Conservation (phyloP, 1,139 yeast genomes). For the Scheffersomyces illinoinensis region DNA sequence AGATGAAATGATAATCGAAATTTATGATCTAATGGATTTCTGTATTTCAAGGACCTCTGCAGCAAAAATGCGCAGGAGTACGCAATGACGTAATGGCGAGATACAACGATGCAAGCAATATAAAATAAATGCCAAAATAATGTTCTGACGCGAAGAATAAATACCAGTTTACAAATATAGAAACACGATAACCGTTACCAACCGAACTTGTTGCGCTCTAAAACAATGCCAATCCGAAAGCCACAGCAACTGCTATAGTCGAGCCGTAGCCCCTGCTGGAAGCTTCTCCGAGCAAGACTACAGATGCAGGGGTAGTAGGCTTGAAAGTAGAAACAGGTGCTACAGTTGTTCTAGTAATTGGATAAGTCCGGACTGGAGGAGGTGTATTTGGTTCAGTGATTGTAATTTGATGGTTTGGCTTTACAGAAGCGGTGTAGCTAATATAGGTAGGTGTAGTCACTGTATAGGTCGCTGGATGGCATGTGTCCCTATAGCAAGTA, state of each 20-base stretch:
- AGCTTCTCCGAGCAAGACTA: neutral
- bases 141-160: neutral
- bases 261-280: neutral
- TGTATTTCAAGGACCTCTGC: neutral
- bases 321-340: neutral
- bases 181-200: neutral
- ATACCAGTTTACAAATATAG: neutral
- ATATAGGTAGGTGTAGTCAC: conserved; percentile 15
- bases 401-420: neutral
- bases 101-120: neutral
- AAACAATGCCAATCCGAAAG: neutral
- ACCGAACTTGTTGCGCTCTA: neutral
- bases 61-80: neutral
- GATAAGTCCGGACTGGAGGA: neutral
- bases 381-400: neutral
- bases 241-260: neutral
- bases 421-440: conserved; percentile 6
- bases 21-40: neutral
- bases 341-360: neutral
- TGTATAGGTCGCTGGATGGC: conserved; percentile 13
- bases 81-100: neutral
- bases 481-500: conserved; percentile 12
- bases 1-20: neutral
- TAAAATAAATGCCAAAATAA: no score
- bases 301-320: neutral